Evolutionary conservation across 2,329 filamentous ascomycete genomes (phyloP).

Genomic region (Cladophialophora bantiana): DNA sequence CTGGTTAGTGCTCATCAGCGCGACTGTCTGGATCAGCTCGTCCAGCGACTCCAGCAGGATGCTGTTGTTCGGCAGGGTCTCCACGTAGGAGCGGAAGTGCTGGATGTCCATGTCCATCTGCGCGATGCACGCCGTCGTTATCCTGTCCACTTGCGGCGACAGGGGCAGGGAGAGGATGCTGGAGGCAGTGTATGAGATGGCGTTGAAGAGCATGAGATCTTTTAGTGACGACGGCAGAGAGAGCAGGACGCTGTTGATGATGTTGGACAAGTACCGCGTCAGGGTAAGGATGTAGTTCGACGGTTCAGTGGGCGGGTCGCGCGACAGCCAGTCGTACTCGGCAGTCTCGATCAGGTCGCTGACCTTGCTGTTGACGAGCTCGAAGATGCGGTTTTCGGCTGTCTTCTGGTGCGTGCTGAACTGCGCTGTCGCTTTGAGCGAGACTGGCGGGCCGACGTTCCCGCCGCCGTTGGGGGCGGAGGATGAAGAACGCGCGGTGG

Average conservation of each 20-base stretch:
- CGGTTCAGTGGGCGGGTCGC: conserved; percentile 71
- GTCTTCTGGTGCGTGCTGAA: conserved; percentile 93
- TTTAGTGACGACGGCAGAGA: conserved; percentile 96
- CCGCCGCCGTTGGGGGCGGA: not conserved
- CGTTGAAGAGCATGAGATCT: conserved; percentile 97
- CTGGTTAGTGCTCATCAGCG: conserved; percentile 84
- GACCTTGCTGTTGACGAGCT: conserved; percentile 98
- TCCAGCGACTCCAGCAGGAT: conserved; percentile 89
- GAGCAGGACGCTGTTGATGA: conserved; percentile 93
- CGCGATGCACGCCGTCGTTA: conserved; percentile 84
- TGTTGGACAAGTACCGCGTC: conserved; percentile 90
- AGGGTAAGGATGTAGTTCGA: conserved; percentile 96
- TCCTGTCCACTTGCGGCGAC: conserved; percentile 78
- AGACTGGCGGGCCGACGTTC: conserved; percentile 59
- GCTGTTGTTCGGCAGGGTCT: conserved; percentile 78
- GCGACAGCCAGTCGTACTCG: conserved; percentile 87
- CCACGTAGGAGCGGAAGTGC: conserved; percentile 85
- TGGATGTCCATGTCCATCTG: conserved; percentile 82
- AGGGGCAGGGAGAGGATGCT: conserved; percentile 79
- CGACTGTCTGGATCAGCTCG: conserved; percentile 90
- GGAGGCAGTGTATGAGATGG: conserved; percentile 85
- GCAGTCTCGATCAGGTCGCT: conserved; percentile 96
- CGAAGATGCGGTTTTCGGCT: conserved; percentile 96
- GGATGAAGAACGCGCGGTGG: conserved; percentile 77
- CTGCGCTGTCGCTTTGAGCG: conserved; percentile 72